These are phyloP conservation scores for Marchantia polymorpha DNA, from an alignment of 225 moss, liverwort and hornwort genomes.

Conservation along the genomic window DNA sequence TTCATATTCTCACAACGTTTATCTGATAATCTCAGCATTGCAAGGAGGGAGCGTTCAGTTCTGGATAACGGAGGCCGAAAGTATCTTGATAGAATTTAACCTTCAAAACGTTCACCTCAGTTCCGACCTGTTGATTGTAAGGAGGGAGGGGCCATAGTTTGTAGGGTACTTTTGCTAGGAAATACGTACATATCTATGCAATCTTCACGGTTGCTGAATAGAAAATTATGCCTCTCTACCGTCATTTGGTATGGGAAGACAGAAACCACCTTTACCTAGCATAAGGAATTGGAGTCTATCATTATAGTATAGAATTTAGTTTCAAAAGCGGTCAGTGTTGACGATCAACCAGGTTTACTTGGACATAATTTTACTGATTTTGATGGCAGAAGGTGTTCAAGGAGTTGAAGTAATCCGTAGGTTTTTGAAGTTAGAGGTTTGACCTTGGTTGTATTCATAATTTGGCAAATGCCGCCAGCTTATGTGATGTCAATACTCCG, in stretches of 20 bases:
- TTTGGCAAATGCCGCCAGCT: not conserved
- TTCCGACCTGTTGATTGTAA: not conserved
- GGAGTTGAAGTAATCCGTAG: not conserved
- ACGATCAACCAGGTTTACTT: conserved; percentile 1
- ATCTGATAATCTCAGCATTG: not conserved
- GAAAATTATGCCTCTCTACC: not conserved
- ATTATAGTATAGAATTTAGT: not conserved
- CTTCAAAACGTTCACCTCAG: conserved; percentile 5
- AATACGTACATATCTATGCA: not conserved
- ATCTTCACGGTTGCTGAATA: not conserved
- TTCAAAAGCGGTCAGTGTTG: not conserved
- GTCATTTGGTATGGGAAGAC: conserved; percentile 6
- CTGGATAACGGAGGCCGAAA: not conserved
- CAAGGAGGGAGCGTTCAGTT: conserved; percentile 1
- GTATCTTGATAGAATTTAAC: not conserved
- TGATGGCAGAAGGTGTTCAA: not conserved
- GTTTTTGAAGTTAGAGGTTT: not conserved
- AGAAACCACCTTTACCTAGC: conserved; percentile 1
- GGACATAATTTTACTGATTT: not conserved
- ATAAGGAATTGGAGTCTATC: not conserved
- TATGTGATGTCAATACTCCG: conserved; percentile 8
- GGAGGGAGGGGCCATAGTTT: conserved; percentile 9
- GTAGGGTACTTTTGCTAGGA: conserved; percentile 9
- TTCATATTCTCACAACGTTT: not conserved
- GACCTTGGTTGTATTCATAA: not conserved